Evolutionary conservation across 495 filamentous ascomycete genomes (phyloP).

Genomic region (Copromyces sp.): DNA sequence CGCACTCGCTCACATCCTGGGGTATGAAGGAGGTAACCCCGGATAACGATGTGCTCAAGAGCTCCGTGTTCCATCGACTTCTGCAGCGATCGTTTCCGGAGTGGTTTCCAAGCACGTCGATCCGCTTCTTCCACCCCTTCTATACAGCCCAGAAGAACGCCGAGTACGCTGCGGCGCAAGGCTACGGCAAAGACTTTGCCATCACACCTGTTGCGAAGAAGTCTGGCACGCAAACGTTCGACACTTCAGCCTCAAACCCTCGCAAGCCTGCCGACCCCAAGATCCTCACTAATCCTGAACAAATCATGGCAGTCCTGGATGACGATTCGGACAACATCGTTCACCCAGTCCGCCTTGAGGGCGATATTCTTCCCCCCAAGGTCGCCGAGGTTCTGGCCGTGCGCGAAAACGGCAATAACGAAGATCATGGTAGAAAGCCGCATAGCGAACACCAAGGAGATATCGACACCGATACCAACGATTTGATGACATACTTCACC

Average conservation of each 20-base stretch:
- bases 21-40: conserved; percentile 61
- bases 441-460: neutral
- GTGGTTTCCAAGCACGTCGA: conserved; percentile 59
- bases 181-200: conserved; percentile 48
- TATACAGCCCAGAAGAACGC: conserved; percentile 42
- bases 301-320: neutral
- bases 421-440: neutral
- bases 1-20: conserved; percentile 67
- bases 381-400: conserved; percentile 1
- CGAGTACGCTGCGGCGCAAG: conserved; percentile 53
- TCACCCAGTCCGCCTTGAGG: conserved; percentile 6
- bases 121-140: conserved; percentile 66
- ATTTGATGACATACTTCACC: conserved; percentile 3
- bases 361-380: neutral
- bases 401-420: neutral
- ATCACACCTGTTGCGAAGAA: conserved; percentile 26
- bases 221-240: neutral
- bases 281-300: neutral
- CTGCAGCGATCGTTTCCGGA: conserved; percentile 60
- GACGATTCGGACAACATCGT: neutral
- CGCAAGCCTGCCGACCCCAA: neutral
- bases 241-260: conserved; percentile 1
- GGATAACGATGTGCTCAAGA: conserved; percentile 57
- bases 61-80: conserved; percentile 66
- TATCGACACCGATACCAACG: neutral